Conservation (phyloP, 2,329 filamentous ascomycete genomes). For the Colletotrichum trifolii region DNA sequence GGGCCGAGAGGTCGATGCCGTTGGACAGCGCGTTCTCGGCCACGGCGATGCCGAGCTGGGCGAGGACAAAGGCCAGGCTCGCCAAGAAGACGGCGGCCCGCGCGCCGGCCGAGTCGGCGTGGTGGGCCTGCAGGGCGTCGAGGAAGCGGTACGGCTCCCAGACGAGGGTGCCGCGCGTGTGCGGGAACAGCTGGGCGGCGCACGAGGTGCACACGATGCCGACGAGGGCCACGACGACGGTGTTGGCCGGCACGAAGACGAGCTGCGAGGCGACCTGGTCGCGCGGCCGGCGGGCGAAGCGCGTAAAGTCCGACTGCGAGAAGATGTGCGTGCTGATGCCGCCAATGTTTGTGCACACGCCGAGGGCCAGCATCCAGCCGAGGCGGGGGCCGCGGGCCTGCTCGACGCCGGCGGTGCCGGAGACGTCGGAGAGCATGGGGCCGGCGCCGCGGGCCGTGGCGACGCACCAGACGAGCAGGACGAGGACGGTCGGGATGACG, state of each 20-base stretch:
- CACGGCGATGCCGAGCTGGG: conserved; percentile 39
- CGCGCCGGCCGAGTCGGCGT: conserved; percentile 26
- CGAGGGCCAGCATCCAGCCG: conserved; percentile 43
- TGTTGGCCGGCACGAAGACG: conserved; percentile 42
- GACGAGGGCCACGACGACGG: conserved; percentile 42
- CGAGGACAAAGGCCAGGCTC: conserved; percentile 38
- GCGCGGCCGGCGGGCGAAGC: conserved; percentile 43
- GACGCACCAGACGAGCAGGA: conserved; percentile 44
- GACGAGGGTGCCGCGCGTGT: conserved; percentile 39
- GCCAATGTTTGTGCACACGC: conserved; percentile 44
- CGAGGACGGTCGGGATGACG: conserved; percentile 43
- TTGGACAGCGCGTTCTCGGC: conserved; percentile 38
- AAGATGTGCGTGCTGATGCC: conserved; percentile 44
- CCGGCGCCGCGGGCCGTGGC: conserved; percentile 42
- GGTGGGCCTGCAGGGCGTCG: conserved; percentile 38
- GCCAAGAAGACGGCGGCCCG: conserved; percentile 39
- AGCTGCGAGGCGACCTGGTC: conserved; percentile 44
- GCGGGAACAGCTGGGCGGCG: conserved; percentile 41
- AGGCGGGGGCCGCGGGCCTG: conserved; percentile 38
- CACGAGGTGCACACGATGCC: conserved; percentile 46
- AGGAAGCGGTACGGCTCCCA: conserved; percentile 45
- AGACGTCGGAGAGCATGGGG: conserved; percentile 40
- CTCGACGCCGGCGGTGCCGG: conserved; percentile 36
- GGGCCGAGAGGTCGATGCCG: conserved; percentile 44
- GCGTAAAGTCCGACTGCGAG: conserved; percentile 45